Evolutionary conservation across 2,329 filamentous ascomycete species (phyloP), one percentile per base, ranked within the genome.

Genomic region (Fusarium bactridioides): DNA sequence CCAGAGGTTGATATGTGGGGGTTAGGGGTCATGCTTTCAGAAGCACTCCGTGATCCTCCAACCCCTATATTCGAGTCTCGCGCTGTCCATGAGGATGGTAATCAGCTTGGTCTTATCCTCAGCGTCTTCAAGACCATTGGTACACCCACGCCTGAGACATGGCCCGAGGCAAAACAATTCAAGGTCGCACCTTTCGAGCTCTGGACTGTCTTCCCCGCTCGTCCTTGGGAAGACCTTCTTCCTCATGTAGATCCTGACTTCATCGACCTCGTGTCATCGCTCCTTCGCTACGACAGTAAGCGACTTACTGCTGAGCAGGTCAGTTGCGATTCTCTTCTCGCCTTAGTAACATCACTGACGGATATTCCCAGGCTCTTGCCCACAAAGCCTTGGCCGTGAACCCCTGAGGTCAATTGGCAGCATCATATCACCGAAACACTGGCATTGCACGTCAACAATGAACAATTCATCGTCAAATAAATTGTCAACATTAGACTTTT

Each of bases 51-150:
- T 69, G 86, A 73, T 72, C 86, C 79, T 74, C 90, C 83, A 48
- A 83, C 67, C n/a, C 87, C 92, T 1, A 85, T 98, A 2, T 98
- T 99, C 75, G 92, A 96, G 79, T 93, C 94, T 7, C 93, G 94
- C 3, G 80, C 86, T 5, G 85, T 84, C 0, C 85, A 89, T 67
- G 94, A 97, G 75, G 87, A 98, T 56, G 96, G 97, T 0, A 98
- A 93, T 78, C 96, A 99, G 82, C 86, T 99, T 43, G 93, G 94
- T 0, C 85, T 99, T 56, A 95, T 99, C 63, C 87, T 95, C 59
- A 97, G 94, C 78, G 95, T 98, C 40, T 98, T 99, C 83, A 91
- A 93, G 82, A 97, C 92, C 2, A 82, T 99, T 11, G 97, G 97
- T 3, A 98, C 95, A 3, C 96, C 96, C 0, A 92, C 92, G 48